A percentile compares a stretch with the other conserved stretches of the same genome.
phyloP scores from a whole-genome alignment of 495 filamentous ascomycete genomes.

The Acidiella bohemica region DNA sequence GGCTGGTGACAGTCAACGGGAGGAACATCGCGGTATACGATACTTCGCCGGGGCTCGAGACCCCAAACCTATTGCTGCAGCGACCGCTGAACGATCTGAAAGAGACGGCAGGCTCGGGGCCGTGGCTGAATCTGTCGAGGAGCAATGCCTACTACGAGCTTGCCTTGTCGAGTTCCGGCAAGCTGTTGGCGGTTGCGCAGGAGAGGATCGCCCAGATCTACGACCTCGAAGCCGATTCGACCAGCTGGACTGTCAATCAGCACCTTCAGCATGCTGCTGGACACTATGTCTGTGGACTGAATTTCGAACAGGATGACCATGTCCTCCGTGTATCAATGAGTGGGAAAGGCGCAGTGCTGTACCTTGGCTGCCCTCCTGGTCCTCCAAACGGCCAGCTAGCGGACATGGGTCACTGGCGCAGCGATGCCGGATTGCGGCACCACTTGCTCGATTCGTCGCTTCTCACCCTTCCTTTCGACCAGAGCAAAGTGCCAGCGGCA shows the following conservation, averaged over 20 bases:
- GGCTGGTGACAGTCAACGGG: constrained; percentile 13
- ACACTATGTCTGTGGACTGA: constrained; percentile 14
- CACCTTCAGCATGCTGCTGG: constrained; percentile 10
- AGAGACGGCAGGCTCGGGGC: constrained; percentile 11
- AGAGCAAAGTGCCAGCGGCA: too few relatives aligned
- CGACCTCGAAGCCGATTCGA: constrained; percentile 6
- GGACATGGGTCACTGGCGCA: constrained; percentile 9
- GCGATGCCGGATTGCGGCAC: constrained; percentile 7
- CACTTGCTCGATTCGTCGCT: constrained; percentile 11
- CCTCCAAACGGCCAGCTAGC: background rate
- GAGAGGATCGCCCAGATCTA: constrained; percentile 17
- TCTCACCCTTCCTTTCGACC: background rate
- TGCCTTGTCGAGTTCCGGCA: constrained; percentile 11
- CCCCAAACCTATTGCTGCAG: constrained; percentile 2
- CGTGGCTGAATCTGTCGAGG: constrained; percentile 14
- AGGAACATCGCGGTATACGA: constrained; percentile 11
- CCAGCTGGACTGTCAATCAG: constrained; percentile 8
- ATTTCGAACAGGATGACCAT: constrained; percentile 12
- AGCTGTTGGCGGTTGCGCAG: constrained; percentile 14
- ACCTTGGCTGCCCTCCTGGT: constrained; percentile 11
- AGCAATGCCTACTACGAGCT: constrained; percentile 6
- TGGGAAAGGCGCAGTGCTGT: constrained; percentile 16
- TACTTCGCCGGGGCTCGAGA: constrained; percentile 1
- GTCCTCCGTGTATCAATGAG: constrained; percentile 11
- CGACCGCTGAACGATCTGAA: constrained; percentile 13